Conservation (phyloP, 148 eudicot species). For the Rhododendron ferrugineum region DNA sequence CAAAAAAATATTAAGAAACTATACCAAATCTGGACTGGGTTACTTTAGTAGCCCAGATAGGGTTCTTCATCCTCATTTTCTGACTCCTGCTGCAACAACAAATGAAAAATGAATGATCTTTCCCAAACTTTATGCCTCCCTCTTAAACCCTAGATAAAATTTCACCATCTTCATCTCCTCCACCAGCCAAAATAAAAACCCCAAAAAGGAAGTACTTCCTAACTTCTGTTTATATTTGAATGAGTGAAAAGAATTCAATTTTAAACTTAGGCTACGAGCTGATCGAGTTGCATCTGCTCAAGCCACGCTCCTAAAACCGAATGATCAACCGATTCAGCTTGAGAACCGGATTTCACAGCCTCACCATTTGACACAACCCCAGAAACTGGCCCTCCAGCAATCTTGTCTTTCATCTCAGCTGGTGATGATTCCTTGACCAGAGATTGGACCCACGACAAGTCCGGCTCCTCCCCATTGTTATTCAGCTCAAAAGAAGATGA, state of each 20-base stretch:
- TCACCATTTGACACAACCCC: constrained; percentile 4
- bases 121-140: not conserved
- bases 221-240: not conserved
- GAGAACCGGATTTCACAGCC: not conserved
- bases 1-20: not conserved
- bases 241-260: not conserved
- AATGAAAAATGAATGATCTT: constrained; percentile 2
- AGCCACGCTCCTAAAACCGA: constrained; percentile 11
- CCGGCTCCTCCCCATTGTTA: constrained; percentile 44
- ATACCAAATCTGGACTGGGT: not conserved
- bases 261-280: not conserved
- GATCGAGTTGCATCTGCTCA: constrained; percentile 9
- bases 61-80: constrained; percentile 8
- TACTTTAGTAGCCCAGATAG: constrained; percentile 11
- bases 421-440: constrained; percentile 61
- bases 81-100: not conserved
- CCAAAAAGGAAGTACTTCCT: constrained; percentile 3
- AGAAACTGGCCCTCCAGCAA: constrained; percentile 11
- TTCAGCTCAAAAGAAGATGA: constrained; percentile 31
- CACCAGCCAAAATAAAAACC: constrained; percentile 6
- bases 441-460: constrained; percentile 60
- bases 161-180: not conserved
- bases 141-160: too few relatives aligned
- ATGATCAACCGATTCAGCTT: not conserved
- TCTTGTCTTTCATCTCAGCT: constrained; percentile 25